Percentiles rank a stretch among this genome's conserved stretches.
phyloP scores from a whole-genome alignment of 1,284 basidiomycete genomes.

The Tilletia indica region DNA sequence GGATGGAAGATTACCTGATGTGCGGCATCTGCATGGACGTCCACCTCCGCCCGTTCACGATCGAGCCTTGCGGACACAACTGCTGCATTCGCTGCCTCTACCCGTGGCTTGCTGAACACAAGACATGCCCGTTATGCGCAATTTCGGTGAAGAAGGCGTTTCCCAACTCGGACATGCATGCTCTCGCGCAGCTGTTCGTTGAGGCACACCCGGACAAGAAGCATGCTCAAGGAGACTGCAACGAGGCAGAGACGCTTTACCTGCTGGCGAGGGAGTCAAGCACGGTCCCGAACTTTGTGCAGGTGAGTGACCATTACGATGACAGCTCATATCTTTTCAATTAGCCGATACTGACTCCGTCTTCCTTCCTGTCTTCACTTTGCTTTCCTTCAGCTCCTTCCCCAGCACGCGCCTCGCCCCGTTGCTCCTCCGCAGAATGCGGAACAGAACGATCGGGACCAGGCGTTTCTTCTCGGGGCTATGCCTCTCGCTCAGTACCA shows the following conservation, averaged over 20 bases:
- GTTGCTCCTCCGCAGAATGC: no score
- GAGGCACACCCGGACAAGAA: background rate
- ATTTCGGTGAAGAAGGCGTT: background rate
- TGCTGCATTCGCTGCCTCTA: background rate
- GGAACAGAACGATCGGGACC: no score
- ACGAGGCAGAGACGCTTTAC: constrained; percentile 1
- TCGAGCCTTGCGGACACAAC: constrained; percentile 10
- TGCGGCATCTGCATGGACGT: constrained; percentile 6
- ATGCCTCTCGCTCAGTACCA: no score
- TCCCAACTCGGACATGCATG: constrained; percentile 5
- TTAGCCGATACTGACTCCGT: no score
- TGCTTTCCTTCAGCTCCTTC: no score
- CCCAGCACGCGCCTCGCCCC: no score
- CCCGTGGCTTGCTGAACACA: background rate
- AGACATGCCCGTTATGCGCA: constrained; percentile 4
- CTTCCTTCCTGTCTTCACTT: no score
- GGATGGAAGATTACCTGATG: background rate
- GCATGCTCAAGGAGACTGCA: background rate
- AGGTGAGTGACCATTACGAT: background rate
- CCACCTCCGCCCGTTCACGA: background rate
- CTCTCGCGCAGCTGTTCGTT: background rate
- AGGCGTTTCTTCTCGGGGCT: no score
- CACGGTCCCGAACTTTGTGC: constrained; percentile 1
- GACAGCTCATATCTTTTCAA: background rate
- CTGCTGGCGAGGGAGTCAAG: background rate